These are phyloP conservation scores for Fraxinus dipetala DNA, from an alignment of 305 asterid species.

Conservation along the genomic window DNA sequence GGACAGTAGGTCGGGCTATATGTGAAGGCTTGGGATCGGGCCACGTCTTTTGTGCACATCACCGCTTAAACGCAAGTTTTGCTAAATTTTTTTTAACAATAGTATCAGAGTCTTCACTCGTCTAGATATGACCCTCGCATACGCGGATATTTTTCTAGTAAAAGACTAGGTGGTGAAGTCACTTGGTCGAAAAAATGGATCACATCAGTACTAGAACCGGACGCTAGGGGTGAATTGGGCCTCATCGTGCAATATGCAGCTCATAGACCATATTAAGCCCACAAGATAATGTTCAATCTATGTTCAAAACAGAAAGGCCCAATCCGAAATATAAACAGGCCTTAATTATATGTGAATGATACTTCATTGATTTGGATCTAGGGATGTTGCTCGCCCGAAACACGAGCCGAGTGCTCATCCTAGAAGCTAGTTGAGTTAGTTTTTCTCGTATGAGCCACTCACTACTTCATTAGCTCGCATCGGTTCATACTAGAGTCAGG, in stretches of 20 bases:
- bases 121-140: not conserved
- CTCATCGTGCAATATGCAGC: not conserved
- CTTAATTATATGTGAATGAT: not conserved
- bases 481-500: not conserved
- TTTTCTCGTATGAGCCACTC: not conserved
- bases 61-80: conserved; percentile 10
- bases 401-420: not conserved
- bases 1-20: not conserved
- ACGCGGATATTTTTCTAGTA: not conserved
- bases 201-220: not conserved
- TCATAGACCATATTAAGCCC: not conserved
- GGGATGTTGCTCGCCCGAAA: not conserved
- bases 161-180: not conserved
- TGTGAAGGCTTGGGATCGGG: not conserved
- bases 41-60: not conserved
- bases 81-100: not conserved
- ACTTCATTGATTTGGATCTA: not conserved
- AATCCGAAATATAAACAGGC: not conserved
- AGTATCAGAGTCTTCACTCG: not conserved
- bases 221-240: not conserved
- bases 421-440: not conserved
- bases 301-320: not conserved
- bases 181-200: not conserved
- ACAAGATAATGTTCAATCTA: not conserved
- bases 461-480: not conserved